Evolutionary conservation across 768 basidiomycete genomes (phyloP).

Genomic region (Phylloporus rhodoxanthus): DNA sequence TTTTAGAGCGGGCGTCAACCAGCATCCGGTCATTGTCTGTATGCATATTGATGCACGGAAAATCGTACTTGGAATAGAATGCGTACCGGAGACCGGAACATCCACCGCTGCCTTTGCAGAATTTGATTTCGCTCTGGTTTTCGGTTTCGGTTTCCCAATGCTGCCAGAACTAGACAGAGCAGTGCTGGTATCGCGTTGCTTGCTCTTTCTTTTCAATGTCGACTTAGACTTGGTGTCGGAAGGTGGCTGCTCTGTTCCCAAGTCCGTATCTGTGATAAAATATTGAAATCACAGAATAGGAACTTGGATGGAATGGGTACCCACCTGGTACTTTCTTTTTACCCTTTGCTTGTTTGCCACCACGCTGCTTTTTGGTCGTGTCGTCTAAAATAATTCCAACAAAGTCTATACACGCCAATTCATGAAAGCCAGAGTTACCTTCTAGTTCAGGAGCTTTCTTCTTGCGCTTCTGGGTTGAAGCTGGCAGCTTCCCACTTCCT

Average conservation of each 20-base stretch:
- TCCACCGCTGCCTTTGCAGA: slow-evolving; percentile 3
- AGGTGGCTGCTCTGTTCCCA: slow-evolving; percentile 2
- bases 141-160: slow-evolving; percentile 3
- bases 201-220: slow-evolving; percentile 10
- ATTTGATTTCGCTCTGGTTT: slow-evolving; percentile 7
- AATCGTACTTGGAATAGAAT: not conserved
- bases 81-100: slow-evolving; percentile 13
- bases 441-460: not conserved
- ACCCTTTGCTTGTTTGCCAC: slow-evolving; percentile 8
- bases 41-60: not conserved
- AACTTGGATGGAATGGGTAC: not conserved
- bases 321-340: slow-evolving; percentile 11
- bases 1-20: slow-evolving; percentile 18
- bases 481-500: slow-evolving; percentile 10
- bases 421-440: slow-evolving; percentile 1
- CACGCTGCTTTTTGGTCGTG: slow-evolving; percentile 4
- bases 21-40: slow-evolving; percentile 28
- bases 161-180: not conserved
- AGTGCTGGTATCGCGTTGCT: not conserved
- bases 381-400: not conserved
- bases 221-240: slow-evolving; percentile 1
- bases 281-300: not conserved
- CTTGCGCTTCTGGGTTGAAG: slow-evolving; percentile 10
- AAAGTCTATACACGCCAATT: not conserved
- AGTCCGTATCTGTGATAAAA: not conserved